These are phyloP conservation scores for Scleromitrula shiraiana DNA, from an alignment of 2,329 filamentous ascomycete genomes.

Conservation along the genomic window DNA sequence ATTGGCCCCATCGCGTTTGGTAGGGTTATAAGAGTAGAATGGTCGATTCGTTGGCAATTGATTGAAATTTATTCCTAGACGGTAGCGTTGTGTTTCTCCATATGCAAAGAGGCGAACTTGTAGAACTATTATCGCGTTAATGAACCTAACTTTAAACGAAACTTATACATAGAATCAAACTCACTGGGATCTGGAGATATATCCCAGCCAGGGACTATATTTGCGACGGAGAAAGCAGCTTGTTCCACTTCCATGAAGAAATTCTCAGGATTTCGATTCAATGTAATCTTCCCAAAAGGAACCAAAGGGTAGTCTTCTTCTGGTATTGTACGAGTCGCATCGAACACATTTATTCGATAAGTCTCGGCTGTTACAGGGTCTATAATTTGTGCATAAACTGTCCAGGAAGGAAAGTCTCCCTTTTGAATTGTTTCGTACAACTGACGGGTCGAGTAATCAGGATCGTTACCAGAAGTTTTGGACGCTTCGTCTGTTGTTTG, in stretches of 20 bases:
- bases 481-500: constrained; percentile 41
- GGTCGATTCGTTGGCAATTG: constrained; percentile 27
- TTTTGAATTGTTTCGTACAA: constrained; percentile 44
- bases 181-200: constrained; percentile 52
- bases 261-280: constrained; percentile 45
- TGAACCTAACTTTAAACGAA: not conserved
- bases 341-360: constrained; percentile 44
- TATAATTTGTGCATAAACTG: constrained; percentile 44
- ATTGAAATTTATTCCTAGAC: constrained; percentile 50
- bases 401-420: constrained; percentile 47
- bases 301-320: constrained; percentile 38
- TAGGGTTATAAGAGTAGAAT: constrained; percentile 13
- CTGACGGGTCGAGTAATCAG: constrained; percentile 44
- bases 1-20: not conserved
- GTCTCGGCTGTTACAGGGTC: constrained; percentile 43
- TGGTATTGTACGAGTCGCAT: constrained; percentile 46
- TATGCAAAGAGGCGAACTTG: constrained; percentile 49
- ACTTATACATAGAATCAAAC: not conserved
- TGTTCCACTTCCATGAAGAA: constrained; percentile 62
- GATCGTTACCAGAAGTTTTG: constrained; percentile 30
- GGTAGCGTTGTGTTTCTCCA: constrained; percentile 47
- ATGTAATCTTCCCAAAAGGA: constrained; percentile 39
- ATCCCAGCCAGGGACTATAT: constrained; percentile 58
- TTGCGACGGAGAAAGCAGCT: constrained; percentile 56
- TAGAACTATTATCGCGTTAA: constrained; percentile 31